Evolutionary conservation across 2,329 filamentous ascomycete species (phyloP), one percentile per base, ranked within the genome.

Genomic region (Penicillium sp.): DNA sequence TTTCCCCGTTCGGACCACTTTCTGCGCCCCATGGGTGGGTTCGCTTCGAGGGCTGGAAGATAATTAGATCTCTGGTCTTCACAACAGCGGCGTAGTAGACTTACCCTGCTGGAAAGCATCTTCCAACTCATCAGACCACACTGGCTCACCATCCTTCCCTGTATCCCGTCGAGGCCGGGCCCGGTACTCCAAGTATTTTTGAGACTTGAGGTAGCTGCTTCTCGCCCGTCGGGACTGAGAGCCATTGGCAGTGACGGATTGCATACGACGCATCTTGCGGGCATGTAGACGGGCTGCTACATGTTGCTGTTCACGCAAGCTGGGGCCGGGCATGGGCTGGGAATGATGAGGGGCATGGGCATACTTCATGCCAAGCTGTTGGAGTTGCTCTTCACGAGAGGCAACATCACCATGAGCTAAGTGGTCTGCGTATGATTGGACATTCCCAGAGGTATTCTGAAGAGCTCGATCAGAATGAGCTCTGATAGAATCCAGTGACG

Each of bases 11-110:
- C 72, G 21, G 75, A 77, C 69, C 73, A 74, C 67, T 86, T 84
- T 61, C 76, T 77, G 22, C 82, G 77, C 11, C 84, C 84, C 78
- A 85, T 84, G 1, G 83, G 83, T 48, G 79, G 74, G 56, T 78
- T 83, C 64, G 79, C 81, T 59, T 79, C 77, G 14, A 86, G 77
- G 18, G 83, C 76, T 74, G 70, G 67, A 54, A 14, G 10, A 43
- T 14, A 8, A 27, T 63, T 56, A 71, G 55, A 24, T 58, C 38
- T 8, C 36, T 36, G 40, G 6, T 55, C 13, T 32, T 36, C 18
- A 44, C 21, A 7, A 38, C 31, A 51, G 36, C 16, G 6, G 44
- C 31, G 7, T 14, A 11, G n/a, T 21, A 29, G 10, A 39, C 65
- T 66, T 60, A 79, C 77, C 77, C 62, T 78, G 73, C 59, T 78